Evolutionary conservation across 2,329 filamentous ascomycete genomes (phyloP).

Genomic region (Sporothrix brasiliensis): DNA sequence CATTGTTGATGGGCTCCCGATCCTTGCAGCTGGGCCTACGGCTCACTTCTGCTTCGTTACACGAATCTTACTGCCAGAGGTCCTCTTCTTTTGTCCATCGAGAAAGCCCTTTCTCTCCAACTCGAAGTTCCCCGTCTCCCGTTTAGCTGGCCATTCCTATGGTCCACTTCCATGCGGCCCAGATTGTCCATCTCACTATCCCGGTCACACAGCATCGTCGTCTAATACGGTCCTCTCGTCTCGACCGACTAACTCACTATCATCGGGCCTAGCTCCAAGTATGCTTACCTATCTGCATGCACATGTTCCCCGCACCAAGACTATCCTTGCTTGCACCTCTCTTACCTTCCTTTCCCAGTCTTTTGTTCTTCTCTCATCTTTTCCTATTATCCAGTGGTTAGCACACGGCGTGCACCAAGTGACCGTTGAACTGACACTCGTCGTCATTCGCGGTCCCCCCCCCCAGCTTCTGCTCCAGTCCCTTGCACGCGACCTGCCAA

Average conservation of each 20-base stretch:
- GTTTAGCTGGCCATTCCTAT: constrained; percentile 16
- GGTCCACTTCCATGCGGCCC: too few species aligned
- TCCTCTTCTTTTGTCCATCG: constrained; percentile 2
- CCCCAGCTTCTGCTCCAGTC: neutral
- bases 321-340: neutral
- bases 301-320: constrained; percentile 10
- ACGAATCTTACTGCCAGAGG: constrained; percentile 16
- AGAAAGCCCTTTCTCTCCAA: neutral
- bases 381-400: neutral
- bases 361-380: neutral
- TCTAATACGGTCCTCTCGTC: neutral
- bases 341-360: neutral
- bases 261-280: neutral
- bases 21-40: neutral
- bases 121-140: neutral
- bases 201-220: neutral
- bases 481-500: constrained; percentile 8
- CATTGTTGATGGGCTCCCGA: neutral
- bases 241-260: neutral
- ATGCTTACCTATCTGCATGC: neutral
- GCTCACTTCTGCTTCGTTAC: neutral
- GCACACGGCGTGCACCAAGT: neutral
- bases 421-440: neutral
- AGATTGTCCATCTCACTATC: neutral
- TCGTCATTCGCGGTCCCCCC: neutral